A percentile compares a stretch with the other conserved stretches of the same genome.
Evolutionary conservation across 2,329 filamentous ascomycete genomes (phyloP).

Genomic region (Trichophyton benhamiae): DNA sequence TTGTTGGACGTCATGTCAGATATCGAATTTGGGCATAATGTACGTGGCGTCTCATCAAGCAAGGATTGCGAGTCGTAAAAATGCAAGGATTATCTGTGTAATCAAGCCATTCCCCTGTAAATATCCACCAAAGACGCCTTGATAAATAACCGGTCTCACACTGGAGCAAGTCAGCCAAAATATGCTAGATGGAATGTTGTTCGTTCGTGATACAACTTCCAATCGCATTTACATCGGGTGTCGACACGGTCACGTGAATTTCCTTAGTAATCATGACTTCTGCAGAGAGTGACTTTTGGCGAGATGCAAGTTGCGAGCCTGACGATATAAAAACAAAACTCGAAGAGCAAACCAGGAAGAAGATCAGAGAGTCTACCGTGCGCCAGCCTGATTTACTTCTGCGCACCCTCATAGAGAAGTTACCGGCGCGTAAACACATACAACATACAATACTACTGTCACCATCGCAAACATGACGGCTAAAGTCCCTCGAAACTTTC

Average conservation of each 20-base stretch:
- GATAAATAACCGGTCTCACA: not conserved
- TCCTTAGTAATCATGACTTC: not conserved
- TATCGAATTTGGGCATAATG: constrained; percentile 7
- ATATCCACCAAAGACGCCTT: too few species aligned
- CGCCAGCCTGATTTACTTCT: not conserved
- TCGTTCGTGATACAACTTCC: not conserved
- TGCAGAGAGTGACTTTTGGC: too few species aligned
- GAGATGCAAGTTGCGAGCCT: too few species aligned
- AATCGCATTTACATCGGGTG: not conserved
- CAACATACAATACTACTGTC: constrained; percentile 1
- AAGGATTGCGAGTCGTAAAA: not conserved
- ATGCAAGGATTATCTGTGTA: not conserved
- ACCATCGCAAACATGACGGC: constrained; percentile 41
- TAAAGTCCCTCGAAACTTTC: constrained; percentile 89
- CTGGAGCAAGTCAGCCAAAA: not conserved
- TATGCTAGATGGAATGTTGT: not conserved
- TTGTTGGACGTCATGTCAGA: constrained; percentile 78
- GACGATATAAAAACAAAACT: too few species aligned
- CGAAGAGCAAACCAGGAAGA: not conserved
- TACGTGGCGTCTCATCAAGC: constrained; percentile 1
- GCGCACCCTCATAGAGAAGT: not conserved
- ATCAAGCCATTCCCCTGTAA: not conserved
- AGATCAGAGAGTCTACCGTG: not conserved
- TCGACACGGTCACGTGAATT: not conserved
- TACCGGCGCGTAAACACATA: not conserved